phyloP scores from a whole-genome alignment of 2,329 filamentous ascomycete genomes.

The Zelopaecilomyces penicillatus region DNA sequence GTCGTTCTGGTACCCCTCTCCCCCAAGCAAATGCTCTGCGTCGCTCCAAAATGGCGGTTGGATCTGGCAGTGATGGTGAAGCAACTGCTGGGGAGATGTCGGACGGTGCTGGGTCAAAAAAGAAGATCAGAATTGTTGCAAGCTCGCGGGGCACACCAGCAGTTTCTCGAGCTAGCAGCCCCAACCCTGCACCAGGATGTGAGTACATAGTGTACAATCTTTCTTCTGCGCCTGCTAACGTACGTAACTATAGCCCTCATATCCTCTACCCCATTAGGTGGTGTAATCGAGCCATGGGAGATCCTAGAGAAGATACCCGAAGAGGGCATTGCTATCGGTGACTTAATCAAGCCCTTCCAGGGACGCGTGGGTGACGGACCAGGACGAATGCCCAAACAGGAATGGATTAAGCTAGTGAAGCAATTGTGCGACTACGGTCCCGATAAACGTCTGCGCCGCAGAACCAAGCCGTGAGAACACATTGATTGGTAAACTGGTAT shows the following conservation, averaged over 20 bases:
- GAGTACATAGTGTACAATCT: slow-evolving; percentile 18
- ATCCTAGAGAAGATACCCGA: slow-evolving; percentile 46
- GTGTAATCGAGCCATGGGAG: slow-evolving; percentile 39
- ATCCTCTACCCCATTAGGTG: slow-evolving; percentile 24
- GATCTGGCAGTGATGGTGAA: slow-evolving; percentile 64
- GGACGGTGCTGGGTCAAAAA: slow-evolving; percentile 42
- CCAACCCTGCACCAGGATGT: slow-evolving; percentile 36
- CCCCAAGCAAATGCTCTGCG: slow-evolving; percentile 32
- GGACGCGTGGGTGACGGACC: slow-evolving; percentile 43
- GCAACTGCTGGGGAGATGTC: slow-evolving; percentile 61
- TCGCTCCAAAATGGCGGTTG: slow-evolving; percentile 38
- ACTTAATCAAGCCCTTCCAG: slow-evolving; percentile 46
- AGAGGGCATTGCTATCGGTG: slow-evolving; percentile 46
- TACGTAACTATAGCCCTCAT: slow-evolving; percentile 18
- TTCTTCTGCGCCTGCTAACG: too few species aligned
- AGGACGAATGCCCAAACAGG: slow-evolving; percentile 41
- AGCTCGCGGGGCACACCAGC: slow-evolving; percentile 43
- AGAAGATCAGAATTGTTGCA: slow-evolving; percentile 48
- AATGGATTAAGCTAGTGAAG: slow-evolving; percentile 54
- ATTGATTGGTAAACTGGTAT: background rate
- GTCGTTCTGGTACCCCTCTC: slow-evolving; percentile 48
- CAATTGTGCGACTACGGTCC: slow-evolving; percentile 43
- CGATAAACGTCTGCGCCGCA: slow-evolving; percentile 44
- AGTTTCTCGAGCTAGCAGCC: slow-evolving; percentile 55
- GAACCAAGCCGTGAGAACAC: too few species aligned